Evolutionary conservation across 352 stramenopile genomes (phyloP).

Genomic region (Peronospora farinosa): DNA sequence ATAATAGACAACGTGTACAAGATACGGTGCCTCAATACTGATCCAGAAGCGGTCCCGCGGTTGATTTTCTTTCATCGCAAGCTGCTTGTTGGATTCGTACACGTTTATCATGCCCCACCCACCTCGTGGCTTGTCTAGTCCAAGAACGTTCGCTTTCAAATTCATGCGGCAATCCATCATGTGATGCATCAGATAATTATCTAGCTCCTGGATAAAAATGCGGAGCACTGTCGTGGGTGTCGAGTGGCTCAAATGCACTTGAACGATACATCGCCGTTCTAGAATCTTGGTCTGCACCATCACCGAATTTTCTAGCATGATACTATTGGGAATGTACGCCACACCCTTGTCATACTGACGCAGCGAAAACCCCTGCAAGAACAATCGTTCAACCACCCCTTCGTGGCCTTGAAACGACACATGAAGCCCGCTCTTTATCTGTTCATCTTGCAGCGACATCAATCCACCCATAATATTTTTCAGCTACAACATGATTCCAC

Average conservation of each 20-base stretch:
- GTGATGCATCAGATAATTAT: conserved; percentile 43
- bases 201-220: conserved; percentile 68
- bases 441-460: conserved; percentile 74
- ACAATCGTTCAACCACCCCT: conserved; percentile 76
- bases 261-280: conserved; percentile 47
- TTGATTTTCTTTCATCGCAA: conserved; percentile 25
- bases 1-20: conserved; percentile 74
- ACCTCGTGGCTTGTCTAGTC: conserved; percentile 38
- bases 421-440: conserved; percentile 73
- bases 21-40: conserved; percentile 54
- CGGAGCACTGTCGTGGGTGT: conserved; percentile 46
- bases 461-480: conserved; percentile 83
- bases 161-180: conserved; percentile 26
- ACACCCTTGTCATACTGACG: conserved; percentile 78
- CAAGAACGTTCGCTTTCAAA: conserved; percentile 36
- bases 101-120: conserved; percentile 45
- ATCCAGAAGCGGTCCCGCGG: conserved; percentile 58
- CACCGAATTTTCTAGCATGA: conserved; percentile 68
- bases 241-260: conserved; percentile 50
- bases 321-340: conserved; percentile 74
- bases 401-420: conserved; percentile 70
- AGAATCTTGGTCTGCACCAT: conserved; percentile 64
- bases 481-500: conserved; percentile 30
- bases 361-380: conserved; percentile 74
- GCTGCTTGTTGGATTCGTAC: conserved; percentile 35